Conservation (phyloP, 176 grass and related monocot species). For the Sorghum bicolor region Sorghum_bicolor_NCBIv3 NC_012872.2:12597501-12598000, state of each 20-base stretch:
- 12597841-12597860: neutral
- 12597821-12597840: neutral
- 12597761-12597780: neutral
- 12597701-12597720: neutral
- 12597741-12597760: neutral
- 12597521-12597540: neutral
- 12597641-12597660: neutral
- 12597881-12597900: neutral
- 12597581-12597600: neutral
- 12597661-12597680: neutral
- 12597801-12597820: neutral
- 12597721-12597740: neutral
- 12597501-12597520: neutral
- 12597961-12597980: neutral
- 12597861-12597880: neutral
- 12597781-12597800: neutral
- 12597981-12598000: neutral
- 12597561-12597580: neutral
- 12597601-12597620: neutral
- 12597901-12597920: neutral
- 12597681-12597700: neutral
- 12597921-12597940: constrained; percentile 6
- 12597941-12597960: neutral
- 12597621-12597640: neutral
- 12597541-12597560: neutral